These are phyloP conservation scores for Arachnopeziza araneosa DNA, from an alignment of 2,329 filamentous ascomycete genomes.

Conservation along the genomic window DNA sequence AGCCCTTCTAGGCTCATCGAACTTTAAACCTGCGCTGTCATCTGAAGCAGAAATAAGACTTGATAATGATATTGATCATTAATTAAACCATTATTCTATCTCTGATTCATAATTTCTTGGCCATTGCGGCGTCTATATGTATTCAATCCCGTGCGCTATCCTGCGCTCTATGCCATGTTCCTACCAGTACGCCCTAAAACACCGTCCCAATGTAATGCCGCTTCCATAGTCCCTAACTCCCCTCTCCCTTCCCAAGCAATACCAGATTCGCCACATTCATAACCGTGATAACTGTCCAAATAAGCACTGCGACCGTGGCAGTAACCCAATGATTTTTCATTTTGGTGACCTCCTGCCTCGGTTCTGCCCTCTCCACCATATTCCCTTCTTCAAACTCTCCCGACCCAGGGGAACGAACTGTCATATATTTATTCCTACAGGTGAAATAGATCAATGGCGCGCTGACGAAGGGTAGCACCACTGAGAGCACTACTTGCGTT, in stretches of 20 bases:
- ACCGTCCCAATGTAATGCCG: neutral
- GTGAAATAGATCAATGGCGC: conserved; percentile 85
- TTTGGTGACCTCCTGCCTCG: conserved; percentile 27
- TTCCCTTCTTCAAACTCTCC: neutral
- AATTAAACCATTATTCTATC: neutral
- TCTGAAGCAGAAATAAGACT: neutral
- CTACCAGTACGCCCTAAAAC: neutral
- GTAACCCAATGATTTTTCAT: conserved; percentile 72
- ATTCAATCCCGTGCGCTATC: neutral
- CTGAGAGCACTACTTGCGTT: conserved; percentile 70
- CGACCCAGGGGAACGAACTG: conserved; percentile 25
- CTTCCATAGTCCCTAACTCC: neutral
- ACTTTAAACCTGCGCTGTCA: neutral
- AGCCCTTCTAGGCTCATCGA: too few relatives aligned
- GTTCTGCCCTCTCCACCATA: conserved; percentile 9
- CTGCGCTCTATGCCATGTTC: neutral
- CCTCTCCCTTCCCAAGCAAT: conserved; percentile 45
- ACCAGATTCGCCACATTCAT: conserved; percentile 79
- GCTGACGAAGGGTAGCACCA: conserved; percentile 76
- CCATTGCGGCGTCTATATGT: neutral
- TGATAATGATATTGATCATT: neutral
- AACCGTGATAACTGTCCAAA: conserved; percentile 70
- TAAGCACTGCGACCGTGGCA: conserved; percentile 48
- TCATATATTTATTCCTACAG: conserved; percentile 74
- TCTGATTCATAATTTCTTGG: neutral